A percentile compares a stretch with the other conserved stretches of the same genome.
Evolutionary conservation across 2,329 filamentous ascomycete genomes (phyloP).

Genomic region (Aspergillus caelatus): DNA sequence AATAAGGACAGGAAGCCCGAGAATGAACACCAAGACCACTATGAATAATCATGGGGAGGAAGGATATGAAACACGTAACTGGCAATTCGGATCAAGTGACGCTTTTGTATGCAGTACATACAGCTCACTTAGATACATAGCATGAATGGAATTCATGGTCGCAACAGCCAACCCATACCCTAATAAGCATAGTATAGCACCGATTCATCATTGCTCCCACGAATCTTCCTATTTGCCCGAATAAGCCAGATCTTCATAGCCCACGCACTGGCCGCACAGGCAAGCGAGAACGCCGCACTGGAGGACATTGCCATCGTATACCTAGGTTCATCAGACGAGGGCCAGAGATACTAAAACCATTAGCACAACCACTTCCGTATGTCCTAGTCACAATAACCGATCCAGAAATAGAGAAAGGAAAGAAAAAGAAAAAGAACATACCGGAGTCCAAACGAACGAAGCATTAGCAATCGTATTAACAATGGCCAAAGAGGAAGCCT

Average conservation of each 20-base stretch:
- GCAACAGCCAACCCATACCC: neutral
- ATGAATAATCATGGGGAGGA: neutral
- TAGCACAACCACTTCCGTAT: neutral
- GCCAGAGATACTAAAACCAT: constrained; percentile 38
- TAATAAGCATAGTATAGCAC: constrained; percentile 22
- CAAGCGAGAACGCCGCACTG: constrained; percentile 20
- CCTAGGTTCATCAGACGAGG: constrained; percentile 23
- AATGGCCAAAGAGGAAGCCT: constrained; percentile 45
- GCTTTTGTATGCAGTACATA: neutral
- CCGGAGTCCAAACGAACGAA: constrained; percentile 41
- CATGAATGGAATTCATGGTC: too few species aligned
- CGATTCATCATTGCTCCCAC: constrained; percentile 20
- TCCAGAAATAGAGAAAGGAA: too few species aligned
- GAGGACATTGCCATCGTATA: constrained; percentile 23
- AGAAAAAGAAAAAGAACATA: neutral
- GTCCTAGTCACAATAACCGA: too few species aligned
- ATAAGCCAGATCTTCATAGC: constrained; percentile 21
- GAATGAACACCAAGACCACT: neutral
- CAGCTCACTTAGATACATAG: neutral
- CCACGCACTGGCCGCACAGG: constrained; percentile 19
- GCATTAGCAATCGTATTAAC: constrained; percentile 46
- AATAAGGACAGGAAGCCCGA: too few species aligned
- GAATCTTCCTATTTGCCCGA: constrained; percentile 22
- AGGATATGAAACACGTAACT: neutral
- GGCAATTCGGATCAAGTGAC: neutral